Evolutionary conservation across 2,329 filamentous ascomycete genomes (phyloP).

Genomic region (Xylariaceae sp.): DNA sequence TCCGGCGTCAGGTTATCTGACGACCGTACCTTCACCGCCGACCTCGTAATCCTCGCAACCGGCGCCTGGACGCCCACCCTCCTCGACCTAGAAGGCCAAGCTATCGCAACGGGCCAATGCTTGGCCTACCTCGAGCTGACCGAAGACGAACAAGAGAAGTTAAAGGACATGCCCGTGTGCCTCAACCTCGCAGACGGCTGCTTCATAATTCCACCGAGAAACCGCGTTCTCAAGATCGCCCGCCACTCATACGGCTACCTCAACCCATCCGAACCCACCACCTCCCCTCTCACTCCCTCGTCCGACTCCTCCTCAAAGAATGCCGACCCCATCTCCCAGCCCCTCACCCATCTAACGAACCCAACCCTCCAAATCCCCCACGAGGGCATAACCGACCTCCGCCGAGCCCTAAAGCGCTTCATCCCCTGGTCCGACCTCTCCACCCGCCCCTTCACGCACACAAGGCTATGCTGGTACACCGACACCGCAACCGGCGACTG

Average conservation of each 20-base stretch:
- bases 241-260: constrained; percentile 68
- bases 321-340: constrained; percentile 33
- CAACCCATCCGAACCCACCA: constrained; percentile 43
- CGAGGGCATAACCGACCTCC: constrained; percentile 62
- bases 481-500: constrained; percentile 72
- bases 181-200: constrained; percentile 69
- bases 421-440: constrained; percentile 56
- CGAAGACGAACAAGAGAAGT: constrained; percentile 62
- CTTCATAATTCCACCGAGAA: constrained; percentile 70
- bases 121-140: constrained; percentile 76
- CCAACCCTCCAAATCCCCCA: constrained; percentile 49
- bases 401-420: constrained; percentile 58
- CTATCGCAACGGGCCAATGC: constrained; percentile 77
- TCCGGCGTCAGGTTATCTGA: constrained; percentile 58
- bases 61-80: constrained; percentile 84
- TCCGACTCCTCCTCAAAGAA: background rate
- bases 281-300: constrained; percentile 24
- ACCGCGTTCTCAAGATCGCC: constrained; percentile 64
- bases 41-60: constrained; percentile 75
- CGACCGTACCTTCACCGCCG: constrained; percentile 53
- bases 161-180: constrained; percentile 68
- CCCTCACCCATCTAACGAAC: constrained; percentile 49
- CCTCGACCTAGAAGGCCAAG: constrained; percentile 73
- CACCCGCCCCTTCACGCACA: constrained; percentile 58
- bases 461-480: constrained; percentile 72